Percentiles rank a stretch among this genome's conserved stretches.
Conservation (phyloP, 148 eudicot genomes). For the Selenicereus undatus region DNA sequence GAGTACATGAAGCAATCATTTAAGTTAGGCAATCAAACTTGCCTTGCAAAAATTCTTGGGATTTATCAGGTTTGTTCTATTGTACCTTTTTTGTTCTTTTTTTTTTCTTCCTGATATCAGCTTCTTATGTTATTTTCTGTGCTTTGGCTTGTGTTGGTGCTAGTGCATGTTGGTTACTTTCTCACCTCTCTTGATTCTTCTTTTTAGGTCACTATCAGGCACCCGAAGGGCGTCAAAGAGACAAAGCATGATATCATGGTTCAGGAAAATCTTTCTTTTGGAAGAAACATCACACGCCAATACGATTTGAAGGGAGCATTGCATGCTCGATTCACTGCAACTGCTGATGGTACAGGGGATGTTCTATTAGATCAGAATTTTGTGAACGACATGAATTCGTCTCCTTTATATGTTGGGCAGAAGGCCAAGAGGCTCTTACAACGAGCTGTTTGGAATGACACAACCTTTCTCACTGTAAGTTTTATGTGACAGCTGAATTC, state of each 20-base stretch:
- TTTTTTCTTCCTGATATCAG: too few relatives aligned
- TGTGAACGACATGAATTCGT: slow-evolving; percentile 79
- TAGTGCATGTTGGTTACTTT: neutral
- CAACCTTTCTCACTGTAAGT: slow-evolving; percentile 82
- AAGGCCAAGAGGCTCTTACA: slow-evolving; percentile 67
- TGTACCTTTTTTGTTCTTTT: neutral
- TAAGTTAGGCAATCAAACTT: slow-evolving; percentile 71
- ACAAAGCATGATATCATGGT: slow-evolving; percentile 78
- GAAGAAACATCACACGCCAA: slow-evolving; percentile 60
- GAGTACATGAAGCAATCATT: slow-evolving; percentile 66
- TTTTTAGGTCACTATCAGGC: slow-evolving; percentile 60
- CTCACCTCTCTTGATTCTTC: neutral
- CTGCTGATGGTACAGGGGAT: slow-evolving; percentile 69
- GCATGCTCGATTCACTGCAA: slow-evolving; percentile 65
- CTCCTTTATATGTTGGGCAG: slow-evolving; percentile 74
- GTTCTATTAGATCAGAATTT: slow-evolving; percentile 93
- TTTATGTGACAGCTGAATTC: neutral
- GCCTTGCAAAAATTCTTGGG: slow-evolving; percentile 94
- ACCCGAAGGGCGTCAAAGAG: slow-evolving; percentile 64
- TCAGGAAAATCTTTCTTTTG: slow-evolving; percentile 88
- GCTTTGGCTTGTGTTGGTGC: too few relatives aligned
- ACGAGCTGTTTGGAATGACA: slow-evolving; percentile 94
- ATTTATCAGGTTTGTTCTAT: slow-evolving; percentile 71
- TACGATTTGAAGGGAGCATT: slow-evolving; percentile 98
- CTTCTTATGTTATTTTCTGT: neutral